Evolutionary conservation across 2,329 filamentous ascomycete species (phyloP), one percentile per base, ranked within the genome.

Genomic region (Tothia fuscella): DNA sequence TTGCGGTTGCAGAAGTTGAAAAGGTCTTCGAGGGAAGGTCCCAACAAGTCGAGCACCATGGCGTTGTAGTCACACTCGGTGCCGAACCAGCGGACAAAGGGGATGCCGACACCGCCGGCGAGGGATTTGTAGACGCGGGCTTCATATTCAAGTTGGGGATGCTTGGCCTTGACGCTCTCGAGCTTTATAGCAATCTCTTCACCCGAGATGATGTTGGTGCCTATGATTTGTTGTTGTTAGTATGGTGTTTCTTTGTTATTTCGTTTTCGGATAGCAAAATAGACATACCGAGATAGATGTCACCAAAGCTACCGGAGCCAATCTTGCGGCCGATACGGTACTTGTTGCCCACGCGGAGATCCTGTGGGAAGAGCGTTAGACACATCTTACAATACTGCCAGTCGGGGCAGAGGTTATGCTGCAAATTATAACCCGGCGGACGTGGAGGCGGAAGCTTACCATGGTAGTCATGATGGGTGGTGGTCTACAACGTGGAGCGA

Each of bases 1-100:
- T 96, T 96, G 65, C 91, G 83, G 79, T 96, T 96, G 79, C 91
- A 98, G 66, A 96, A 96, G 77, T 98, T 96, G 84, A 98, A 98
- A 25, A 98, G 76, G 61, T 98, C 91, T 67, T 98, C 91, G 65
- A 98, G 69, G 57, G 82, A 91, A 51, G 91, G 91, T 29, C 91
- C 91, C 45, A 98, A 82, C 20, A 98, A 80, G 59, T 98, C 91
- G 51, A 96, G 78, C 40, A 98, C 91, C 91, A 98, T 96, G 63
- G 91, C 91, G 67, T 98, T 96, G 78, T 98, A 96, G 70, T 96
- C 91, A 66, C 89, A 96, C 68, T 98, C 91, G 47, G 89, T 96
- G 53, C 91, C 91, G 65, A 96, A 98, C 91, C 91, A 98, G 67
- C 89, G 87, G 59, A 98, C 91, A 58, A 96, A 96, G 36, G 91